These are phyloP conservation scores for Plasmodium coatneyi DNA, from an alignment of 169 alveolate species.

Conservation along the genomic window DNA sequence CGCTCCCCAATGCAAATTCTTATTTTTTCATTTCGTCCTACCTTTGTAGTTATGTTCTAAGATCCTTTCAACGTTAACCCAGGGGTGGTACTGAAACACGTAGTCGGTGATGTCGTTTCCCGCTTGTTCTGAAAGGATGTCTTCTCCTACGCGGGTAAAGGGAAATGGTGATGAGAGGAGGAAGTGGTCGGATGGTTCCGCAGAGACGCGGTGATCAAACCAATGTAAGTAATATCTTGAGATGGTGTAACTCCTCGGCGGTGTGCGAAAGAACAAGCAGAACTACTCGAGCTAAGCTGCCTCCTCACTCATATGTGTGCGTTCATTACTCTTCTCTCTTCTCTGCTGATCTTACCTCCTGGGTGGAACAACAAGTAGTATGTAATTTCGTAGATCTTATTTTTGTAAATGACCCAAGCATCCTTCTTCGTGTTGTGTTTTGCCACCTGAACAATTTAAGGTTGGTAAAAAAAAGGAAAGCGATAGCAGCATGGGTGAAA, in stretches of 20 bases:
- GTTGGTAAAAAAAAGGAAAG: background rate
- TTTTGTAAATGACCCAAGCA: slow-evolving; percentile 84
- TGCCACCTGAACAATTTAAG: slow-evolving; percentile 65
- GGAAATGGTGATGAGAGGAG: background rate
- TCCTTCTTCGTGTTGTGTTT: slow-evolving; percentile 79
- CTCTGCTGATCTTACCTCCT: slow-evolving; percentile 80
- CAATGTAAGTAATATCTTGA: background rate
- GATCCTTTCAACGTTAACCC: slow-evolving; percentile 78
- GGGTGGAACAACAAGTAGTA: slow-evolving; percentile 82
- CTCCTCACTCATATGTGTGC: background rate
- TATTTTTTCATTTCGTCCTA: slow-evolving; percentile 45
- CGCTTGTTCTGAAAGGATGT: slow-evolving; percentile 73
- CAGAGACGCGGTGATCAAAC: background rate
- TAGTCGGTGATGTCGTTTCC: slow-evolving; percentile 78
- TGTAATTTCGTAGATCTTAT: slow-evolving; percentile 86
- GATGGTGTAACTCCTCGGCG: background rate
- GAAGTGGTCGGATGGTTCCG: background rate
- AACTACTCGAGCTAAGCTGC: background rate
- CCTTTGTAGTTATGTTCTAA: slow-evolving; percentile 74
- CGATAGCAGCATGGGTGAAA: background rate
- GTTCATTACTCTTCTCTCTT: background rate
- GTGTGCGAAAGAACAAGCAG: background rate
- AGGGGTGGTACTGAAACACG: slow-evolving; percentile 73
- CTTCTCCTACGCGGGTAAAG: slow-evolving; percentile 60
- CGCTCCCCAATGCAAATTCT: background rate